phyloP scores from a whole-genome alignment of 768 basidiomycete genomes.

The Mrakia blollopis region DNA sequence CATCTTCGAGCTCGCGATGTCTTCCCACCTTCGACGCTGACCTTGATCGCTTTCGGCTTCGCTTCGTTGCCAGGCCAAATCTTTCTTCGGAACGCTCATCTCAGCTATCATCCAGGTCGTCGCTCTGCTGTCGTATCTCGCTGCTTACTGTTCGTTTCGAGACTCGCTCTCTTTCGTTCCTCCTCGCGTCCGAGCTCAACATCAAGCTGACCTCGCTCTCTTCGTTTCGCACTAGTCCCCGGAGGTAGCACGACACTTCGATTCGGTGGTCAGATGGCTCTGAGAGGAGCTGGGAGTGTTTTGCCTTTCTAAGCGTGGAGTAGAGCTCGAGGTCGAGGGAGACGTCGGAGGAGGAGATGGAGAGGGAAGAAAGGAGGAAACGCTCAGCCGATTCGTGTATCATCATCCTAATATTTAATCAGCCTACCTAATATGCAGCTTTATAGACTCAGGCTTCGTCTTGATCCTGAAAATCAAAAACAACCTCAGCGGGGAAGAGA shows the following conservation, averaged over 20 bases:
- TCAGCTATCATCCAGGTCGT: constrained; percentile 73
- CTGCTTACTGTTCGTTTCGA: constrained; percentile 62
- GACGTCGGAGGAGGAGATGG: background rate
- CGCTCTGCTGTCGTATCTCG: constrained; percentile 78
- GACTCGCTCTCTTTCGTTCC: background rate
- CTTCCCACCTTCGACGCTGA: background rate
- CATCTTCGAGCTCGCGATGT: background rate
- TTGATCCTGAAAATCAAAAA: no score
- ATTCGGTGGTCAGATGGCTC: constrained; percentile 56
- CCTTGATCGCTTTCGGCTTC: background rate
- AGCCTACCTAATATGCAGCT: no score
- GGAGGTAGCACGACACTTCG: constrained; percentile 53
- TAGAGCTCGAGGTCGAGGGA: background rate
- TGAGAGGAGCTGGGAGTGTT: constrained; percentile 76
- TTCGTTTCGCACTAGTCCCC: constrained; percentile 52
- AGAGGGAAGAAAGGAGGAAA: background rate
- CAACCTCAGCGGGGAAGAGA: no score
- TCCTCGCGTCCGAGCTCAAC: background rate
- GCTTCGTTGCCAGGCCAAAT: constrained; percentile 56
- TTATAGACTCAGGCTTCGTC: no score
- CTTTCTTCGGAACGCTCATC: constrained; percentile 79
- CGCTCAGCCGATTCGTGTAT: no score
- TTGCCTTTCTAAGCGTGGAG: constrained; percentile 61
- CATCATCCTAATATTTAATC: no score
- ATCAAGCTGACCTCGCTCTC: background rate